phyloP scores from a whole-genome alignment of 768 basidiomycete species.

The Tylopilus vinaceipallidus region DNA sequence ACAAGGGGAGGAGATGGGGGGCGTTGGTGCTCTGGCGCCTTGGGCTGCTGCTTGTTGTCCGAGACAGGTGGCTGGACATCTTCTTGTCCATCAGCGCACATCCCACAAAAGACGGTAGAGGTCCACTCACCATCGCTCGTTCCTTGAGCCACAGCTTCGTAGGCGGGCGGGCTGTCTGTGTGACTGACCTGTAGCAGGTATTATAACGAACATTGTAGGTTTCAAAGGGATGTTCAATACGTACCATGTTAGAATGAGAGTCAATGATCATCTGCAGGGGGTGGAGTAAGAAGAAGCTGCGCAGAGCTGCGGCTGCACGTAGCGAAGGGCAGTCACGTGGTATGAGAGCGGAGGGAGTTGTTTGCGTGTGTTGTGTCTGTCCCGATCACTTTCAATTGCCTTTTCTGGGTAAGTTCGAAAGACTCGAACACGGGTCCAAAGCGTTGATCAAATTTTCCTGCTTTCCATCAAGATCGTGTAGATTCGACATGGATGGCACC shows the following conservation, averaged over 20 bases:
- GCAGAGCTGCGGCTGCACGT: conserved; percentile 12
- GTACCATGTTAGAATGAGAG: conserved; percentile 27
- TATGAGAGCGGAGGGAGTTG: neutral
- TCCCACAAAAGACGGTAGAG: neutral
- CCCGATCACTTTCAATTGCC: conserved; percentile 12
- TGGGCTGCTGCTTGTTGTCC: conserved; percentile 15
- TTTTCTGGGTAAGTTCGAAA: conserved; percentile 4
- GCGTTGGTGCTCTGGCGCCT: conserved; percentile 1
- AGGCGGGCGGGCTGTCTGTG: conserved; percentile 47
- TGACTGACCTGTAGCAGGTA: conserved; percentile 17
- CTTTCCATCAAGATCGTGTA: conserved; percentile 1
- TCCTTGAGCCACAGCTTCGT: conserved; percentile 38
- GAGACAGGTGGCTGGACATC: conserved; percentile 5
- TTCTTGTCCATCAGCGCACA: conserved; percentile 2
- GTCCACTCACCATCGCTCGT: conserved; percentile 27
- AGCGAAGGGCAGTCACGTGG: conserved; percentile 21
- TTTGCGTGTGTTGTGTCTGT: conserved; percentile 15
- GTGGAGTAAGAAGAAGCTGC: conserved; percentile 1
- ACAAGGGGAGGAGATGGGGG: conserved; percentile 15
- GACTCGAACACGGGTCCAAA: no score
- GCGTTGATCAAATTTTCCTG: no score
- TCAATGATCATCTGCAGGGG: conserved; percentile 25
- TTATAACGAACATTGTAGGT: no score
- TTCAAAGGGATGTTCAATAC: no score
- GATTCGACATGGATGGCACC: conserved; percentile 29